A percentile compares a stretch with the other conserved stretches of the same genome.
These are phyloP conservation scores for Citrullus mucosospermus DNA, from an alignment of 306 rosid genomes.

Conservation along the genomic window DNA sequence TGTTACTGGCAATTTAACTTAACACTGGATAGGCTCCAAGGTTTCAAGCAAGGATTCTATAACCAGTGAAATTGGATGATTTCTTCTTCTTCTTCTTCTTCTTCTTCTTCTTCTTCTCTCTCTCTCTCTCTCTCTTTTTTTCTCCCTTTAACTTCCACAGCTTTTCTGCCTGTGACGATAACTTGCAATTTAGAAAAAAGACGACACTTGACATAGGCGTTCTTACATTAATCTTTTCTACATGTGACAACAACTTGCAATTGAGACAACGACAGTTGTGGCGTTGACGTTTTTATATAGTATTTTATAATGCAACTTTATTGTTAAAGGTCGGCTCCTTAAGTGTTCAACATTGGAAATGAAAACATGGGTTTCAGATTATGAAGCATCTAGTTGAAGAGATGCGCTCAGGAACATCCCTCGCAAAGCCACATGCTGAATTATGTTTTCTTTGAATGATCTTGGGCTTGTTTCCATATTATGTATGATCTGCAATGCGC, in stretches of 20 bases:
- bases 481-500: not conserved
- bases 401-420: not conserved
- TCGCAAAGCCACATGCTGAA: not conserved
- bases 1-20: not conserved
- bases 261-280: not conserved
- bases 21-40: not conserved
- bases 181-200: not conserved
- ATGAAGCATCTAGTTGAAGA: constrained; percentile 1
- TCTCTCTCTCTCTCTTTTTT: too few species aligned
- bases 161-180: not conserved
- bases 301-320: not conserved
- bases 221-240: not conserved
- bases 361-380: not conserved
- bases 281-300: not conserved
- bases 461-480: not conserved
- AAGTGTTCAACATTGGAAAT: not conserved
- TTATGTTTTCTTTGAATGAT: not conserved
- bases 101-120: too few species aligned
- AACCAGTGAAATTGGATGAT: not conserved
- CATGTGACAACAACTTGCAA: not conserved
- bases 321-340: not conserved
- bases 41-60: constrained; percentile 3
- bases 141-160: not conserved
- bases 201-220: not conserved
- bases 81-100: not conserved